Evolutionary conservation across 1,139 yeast genomes (phyloP), one percentile per base, ranked within the genome.

Genomic region (Debaryomyces udenii): DNA sequence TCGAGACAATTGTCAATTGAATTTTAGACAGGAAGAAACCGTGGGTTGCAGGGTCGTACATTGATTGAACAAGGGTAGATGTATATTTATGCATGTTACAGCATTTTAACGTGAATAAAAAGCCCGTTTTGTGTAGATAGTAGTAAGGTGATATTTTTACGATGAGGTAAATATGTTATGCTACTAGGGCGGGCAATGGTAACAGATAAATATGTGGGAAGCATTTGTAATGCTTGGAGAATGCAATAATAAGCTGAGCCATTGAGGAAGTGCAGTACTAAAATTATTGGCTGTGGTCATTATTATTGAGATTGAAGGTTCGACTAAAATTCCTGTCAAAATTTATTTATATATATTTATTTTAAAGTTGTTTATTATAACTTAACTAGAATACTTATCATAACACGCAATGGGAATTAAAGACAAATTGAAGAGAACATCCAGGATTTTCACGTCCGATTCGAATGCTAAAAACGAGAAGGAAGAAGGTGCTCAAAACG

Each of bases 401-500:
- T n/a, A n/a, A n/a, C n/a, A n/a, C n/a, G n/a, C n/a, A n/a, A n/a
- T 72, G 77, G 73, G 75, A 49, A 66, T 72, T 46, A 70, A 69
- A 54, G 75, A 71, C 52, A 71, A 57, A 55, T 68, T 71, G 46
- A 71, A 66, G 59, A 70, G 78, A 66, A 70, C 74, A 26, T 71
- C 77, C 33, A 69, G 62, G 59, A 64, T 69, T 46, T 71, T 72
- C 52, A 46, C 55, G 42, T 51, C 50, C 27, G 71, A 66, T 41
- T 59, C 68, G 49, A 56, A 52, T 38, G 43, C 43, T 16, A 47
- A 39, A 22, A 45, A 47, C 9, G 48, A 29, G 9, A 37, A 46
- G 22, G 40, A 44, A 20, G 50, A 47, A 10, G 50, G 34, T 16
- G 50, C 38, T 29, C 20, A 14, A 10, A 17, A 11, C 13, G 43